Base-by-base conservation (phyloP, 768 basidiomycete species). In the Boletellus sp. region DNA sequence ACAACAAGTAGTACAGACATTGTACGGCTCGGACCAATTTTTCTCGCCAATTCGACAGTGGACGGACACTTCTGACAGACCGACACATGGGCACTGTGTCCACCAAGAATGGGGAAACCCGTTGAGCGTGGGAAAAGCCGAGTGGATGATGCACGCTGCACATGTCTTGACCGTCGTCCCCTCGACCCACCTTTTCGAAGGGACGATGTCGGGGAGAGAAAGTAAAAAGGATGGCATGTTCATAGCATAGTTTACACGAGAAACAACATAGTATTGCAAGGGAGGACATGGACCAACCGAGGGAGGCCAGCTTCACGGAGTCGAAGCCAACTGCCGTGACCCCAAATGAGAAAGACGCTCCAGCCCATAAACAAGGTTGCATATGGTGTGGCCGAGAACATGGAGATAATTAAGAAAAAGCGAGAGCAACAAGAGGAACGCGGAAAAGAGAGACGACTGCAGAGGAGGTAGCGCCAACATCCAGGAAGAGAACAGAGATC, bases 381-480 rank as follows among this genome's bases (percentile, higher is more conserved):
- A 54, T 43, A 42, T 54, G 26, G 44, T 42, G 48, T 45, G 47
- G 51, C 35, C 23, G 28, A 47, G 45, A 45, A 47, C 36, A 50
- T 56, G 51, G 37, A 41, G 8, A 53, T 50, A 45, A 52, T 51
- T 45, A 48, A 32, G 46, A 44, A 38, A 49, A 26, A 11, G 49
- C 54, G 61, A 61, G 49, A 64, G 56, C 56, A 56, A 58, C 55
- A 66, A 68, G 51, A n/a, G n/a, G n/a, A 62, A 60, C 40, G 50
- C 42, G 42, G 42, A 22, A 40, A 45, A 41, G 24, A 44, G 50
- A 54, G 45, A 66, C 51, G 56, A 50, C 54, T 52, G 51, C 40
- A 55, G 46, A 57, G 51, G 37, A 59, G 33, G 62, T 55, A 56
- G 53, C 45, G 49, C 34, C 45, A 51, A 55, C 44, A 44, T 20